phyloP scores from a whole-genome alignment of 2,329 filamentous ascomycete species.

The Calonectria pseudoreteaudii region DNA sequence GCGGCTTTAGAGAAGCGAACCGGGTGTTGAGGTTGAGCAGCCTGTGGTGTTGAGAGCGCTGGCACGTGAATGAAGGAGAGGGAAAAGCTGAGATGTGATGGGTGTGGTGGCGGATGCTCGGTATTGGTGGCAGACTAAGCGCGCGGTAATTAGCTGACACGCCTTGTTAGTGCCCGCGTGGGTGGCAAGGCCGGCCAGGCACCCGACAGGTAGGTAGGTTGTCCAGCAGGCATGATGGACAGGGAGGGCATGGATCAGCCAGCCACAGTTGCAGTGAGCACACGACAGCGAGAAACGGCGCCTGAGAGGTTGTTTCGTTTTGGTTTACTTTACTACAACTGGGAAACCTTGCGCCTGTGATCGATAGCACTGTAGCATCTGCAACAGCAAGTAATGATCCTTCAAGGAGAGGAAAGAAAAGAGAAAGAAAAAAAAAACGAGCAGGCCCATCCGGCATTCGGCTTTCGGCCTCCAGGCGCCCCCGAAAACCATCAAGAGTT shows the following conservation, averaged over 20 bases:
- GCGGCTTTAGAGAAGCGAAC: neutral
- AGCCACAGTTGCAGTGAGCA: slow-evolving; percentile 5
- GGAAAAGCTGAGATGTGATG: slow-evolving; percentile 11
- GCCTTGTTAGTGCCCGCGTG: slow-evolving; percentile 1
- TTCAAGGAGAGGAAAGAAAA: neutral
- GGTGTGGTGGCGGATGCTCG: neutral
- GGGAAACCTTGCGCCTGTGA: neutral
- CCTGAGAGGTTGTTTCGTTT: neutral
- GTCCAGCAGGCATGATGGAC: neutral
- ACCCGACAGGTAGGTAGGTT: slow-evolving; percentile 1
- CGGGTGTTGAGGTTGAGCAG: slow-evolving; percentile 4
- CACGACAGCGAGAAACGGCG: neutral
- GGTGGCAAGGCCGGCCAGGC: neutral
- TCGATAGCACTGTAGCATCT: neutral
- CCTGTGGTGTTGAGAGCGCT: slow-evolving; percentile 20
- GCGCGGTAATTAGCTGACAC: slow-evolving; percentile 23
- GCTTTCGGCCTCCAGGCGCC: neutral
- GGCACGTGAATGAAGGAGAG: slow-evolving; percentile 13
- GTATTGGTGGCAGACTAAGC: slow-evolving; percentile 13
- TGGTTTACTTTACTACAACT: neutral
- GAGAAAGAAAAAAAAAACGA: neutral
- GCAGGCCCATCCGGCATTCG: neutral
- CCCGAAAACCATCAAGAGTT: neutral
- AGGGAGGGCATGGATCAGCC: neutral
- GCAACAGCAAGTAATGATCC: neutral